Percentiles rank a stretch among this genome's conserved stretches.
Conservation (phyloP, 345 rosid species). For the Geranium rotundifolium region DNA sequence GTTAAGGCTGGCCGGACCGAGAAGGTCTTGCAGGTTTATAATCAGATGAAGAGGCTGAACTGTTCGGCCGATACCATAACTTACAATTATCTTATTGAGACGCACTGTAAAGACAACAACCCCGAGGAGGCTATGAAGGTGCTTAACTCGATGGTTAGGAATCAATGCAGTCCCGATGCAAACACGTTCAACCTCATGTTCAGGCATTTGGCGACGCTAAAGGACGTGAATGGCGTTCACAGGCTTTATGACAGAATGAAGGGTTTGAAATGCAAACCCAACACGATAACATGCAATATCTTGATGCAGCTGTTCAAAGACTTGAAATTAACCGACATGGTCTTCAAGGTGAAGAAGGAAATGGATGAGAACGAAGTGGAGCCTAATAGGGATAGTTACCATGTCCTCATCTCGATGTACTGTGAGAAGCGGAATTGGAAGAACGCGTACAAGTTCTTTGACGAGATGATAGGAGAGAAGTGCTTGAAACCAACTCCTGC, state of each 20-base stretch:
- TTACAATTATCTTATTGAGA: slow-evolving; percentile 60
- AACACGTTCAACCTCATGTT: slow-evolving; percentile 67
- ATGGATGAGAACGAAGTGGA: slow-evolving; percentile 78
- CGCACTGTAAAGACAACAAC: slow-evolving; percentile 61
- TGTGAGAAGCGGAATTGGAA: slow-evolving; percentile 97
- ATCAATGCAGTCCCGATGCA: slow-evolving; percentile 50
- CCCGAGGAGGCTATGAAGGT: slow-evolving; percentile 61
- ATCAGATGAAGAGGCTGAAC: slow-evolving; percentile 77
- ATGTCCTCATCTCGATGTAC: slow-evolving; percentile 66
- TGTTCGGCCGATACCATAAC: slow-evolving; percentile 59
- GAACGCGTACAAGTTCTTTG: slow-evolving; percentile 67
- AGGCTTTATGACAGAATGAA: slow-evolving; percentile 66
- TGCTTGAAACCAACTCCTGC: slow-evolving; percentile 56
- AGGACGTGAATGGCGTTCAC: slow-evolving; percentile 77
- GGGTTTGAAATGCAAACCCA: slow-evolving; percentile 46
- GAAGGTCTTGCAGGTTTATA: slow-evolving; percentile 86
- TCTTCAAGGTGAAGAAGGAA: slow-evolving; percentile 80
- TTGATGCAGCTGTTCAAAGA: slow-evolving; percentile 72
- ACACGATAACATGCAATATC: slow-evolving; percentile 61
- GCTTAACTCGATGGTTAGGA: slow-evolving; percentile 50
- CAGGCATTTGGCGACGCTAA: slow-evolving; percentile 51
- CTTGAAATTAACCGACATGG: slow-evolving; percentile 75
- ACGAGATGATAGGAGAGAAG: slow-evolving; percentile 84
- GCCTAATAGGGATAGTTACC: slow-evolving; percentile 79
- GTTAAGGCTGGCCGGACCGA: slow-evolving; percentile 77